A percentile compares a stretch with the other conserved stretches of the same genome.
Conservation (phyloP, 2,329 filamentous ascomycete species). For the Hypomyces perniciosus region DNA sequence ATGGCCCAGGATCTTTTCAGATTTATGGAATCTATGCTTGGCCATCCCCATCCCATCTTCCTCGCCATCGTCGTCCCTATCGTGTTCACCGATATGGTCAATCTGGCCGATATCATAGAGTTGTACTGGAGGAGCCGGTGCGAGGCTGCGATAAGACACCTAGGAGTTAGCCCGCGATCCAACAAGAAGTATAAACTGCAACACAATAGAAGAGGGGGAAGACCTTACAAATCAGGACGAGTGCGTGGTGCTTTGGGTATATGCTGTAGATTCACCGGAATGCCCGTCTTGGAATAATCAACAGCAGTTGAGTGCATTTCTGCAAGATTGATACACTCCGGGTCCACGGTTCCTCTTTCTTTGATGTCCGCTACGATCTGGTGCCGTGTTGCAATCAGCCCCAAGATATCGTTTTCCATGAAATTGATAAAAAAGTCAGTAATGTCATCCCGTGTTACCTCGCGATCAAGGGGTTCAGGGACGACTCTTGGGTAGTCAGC, state of each 20-base stretch:
- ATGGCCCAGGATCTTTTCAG: constrained; percentile 60
- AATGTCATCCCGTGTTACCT: constrained; percentile 61
- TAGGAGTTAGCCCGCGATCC: constrained; percentile 1
- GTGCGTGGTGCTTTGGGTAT: constrained; percentile 35
- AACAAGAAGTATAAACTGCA: neutral
- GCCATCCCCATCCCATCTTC: constrained; percentile 39
- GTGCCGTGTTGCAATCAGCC: constrained; percentile 59
- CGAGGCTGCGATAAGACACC: constrained; percentile 31
- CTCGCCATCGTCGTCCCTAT: constrained; percentile 33
- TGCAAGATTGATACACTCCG: constrained; percentile 50
- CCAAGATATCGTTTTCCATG: constrained; percentile 61
- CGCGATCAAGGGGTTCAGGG: constrained; percentile 53
- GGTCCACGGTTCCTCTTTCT: constrained; percentile 43
- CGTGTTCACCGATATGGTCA: constrained; percentile 24
- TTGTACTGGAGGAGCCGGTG: constrained; percentile 38
- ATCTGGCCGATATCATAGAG: constrained; percentile 41
- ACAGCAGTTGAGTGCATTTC: constrained; percentile 64
- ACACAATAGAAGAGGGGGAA: neutral
- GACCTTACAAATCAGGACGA: constrained; percentile 51
- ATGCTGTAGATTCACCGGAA: constrained; percentile 42
- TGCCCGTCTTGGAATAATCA: constrained; percentile 71
- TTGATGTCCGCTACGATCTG: constrained; percentile 57
- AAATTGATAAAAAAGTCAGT: constrained; percentile 75
- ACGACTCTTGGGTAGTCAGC: constrained; percentile 62
- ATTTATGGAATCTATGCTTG: constrained; percentile 55